Evolutionary conservation across 148 eudicot species (phyloP), one percentile per base, ranked within the genome.

Genomic region (Rhododendron henanense): DNA sequence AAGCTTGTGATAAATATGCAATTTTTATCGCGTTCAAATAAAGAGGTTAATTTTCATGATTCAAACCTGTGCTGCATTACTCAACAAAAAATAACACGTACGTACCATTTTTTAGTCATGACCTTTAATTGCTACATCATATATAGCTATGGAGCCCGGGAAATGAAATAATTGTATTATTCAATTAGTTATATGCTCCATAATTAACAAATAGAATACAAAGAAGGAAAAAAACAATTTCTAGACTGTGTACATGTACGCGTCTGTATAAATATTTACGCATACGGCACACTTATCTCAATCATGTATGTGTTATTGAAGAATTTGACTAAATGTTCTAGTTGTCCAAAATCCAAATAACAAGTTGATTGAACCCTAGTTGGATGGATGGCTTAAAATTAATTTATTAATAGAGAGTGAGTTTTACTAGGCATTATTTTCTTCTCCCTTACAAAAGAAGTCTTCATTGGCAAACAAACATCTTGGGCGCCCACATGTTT

Each of bases 401-500:
- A 79, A 47, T 79, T 47, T n/a, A 55, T 51, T 81, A 55, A 55
- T 53, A 16, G 37, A 16, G 37, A 81, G 37, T n/a, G 14, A 13
- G 41, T 51, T 71, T 33, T 13, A 45, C 31, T 71, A 47, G 16
- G 33, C 63, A 75, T 71, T 45, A 84, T 74, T 81, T 51, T 73
- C 55, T 21, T 45, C 45, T 74, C 81, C 69, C 44, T 75, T 50
- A 39, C 19, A 35, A 78, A 79, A 39, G 37, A 67, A 63, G 78
- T 85, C n/a, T 39, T 1, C 59, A 10, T 44, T 44, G 82, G 73
- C 47, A 69, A 79, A 69, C 23, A 85, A 47, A 37, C 39, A 71
- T 67, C 81, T 71, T 19, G 84, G 74, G 84, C 8, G 10, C 51
- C 55, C 79, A 69, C 71, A 50, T 81, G 79, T 81, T 81, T 79